phyloP scores from a whole-genome alignment of 495 filamentous ascomycete species.

The Mytilinidion resinicola region DNA sequence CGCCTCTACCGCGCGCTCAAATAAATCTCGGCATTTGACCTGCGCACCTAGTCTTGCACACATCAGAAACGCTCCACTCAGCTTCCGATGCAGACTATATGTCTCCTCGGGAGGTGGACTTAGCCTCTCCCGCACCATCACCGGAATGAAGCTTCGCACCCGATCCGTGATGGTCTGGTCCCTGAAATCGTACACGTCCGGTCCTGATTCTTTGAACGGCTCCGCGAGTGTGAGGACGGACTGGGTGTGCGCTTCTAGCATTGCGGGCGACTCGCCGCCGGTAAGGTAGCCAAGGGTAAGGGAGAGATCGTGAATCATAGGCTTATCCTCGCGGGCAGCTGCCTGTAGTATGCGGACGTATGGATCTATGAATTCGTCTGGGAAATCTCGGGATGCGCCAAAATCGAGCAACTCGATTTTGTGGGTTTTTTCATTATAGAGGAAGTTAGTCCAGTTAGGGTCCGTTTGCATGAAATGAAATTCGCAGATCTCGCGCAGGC shows the following conservation, averaged over 20 bases:
- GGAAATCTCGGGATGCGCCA: conserved; percentile 83
- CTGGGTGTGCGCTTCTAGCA: conserved; percentile 80
- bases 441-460: conserved; percentile 99
- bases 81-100: conserved; percentile 89
- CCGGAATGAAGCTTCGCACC: conserved; percentile 75
- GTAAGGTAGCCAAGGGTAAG: conserved; percentile 85
- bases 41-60: conserved; percentile 80
- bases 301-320: conserved; percentile 59
- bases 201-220: conserved; percentile 70
- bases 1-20: conserved; percentile 57
- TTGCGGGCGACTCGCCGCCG: conserved; percentile 70
- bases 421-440: conserved; percentile 68
- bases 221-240: conserved; percentile 85
- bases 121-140: conserved; percentile 85
- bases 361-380: conserved; percentile 64
- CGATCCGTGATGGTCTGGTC: conserved; percentile 95
- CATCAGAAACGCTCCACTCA: conserved; percentile 91
- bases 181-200: conserved; percentile 82
- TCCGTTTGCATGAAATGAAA: conserved; percentile 99
- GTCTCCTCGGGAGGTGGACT: conserved; percentile 95
- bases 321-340: conserved; percentile 62
- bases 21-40: conserved; percentile 76
- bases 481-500: conserved; percentile 85
- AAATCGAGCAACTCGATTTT: conserved; percentile 93
- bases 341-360: conserved; percentile 76